phyloP scores from a whole-genome alignment of 2,329 filamentous ascomycete genomes.

The Ampelomyces quisqualis region DNA sequence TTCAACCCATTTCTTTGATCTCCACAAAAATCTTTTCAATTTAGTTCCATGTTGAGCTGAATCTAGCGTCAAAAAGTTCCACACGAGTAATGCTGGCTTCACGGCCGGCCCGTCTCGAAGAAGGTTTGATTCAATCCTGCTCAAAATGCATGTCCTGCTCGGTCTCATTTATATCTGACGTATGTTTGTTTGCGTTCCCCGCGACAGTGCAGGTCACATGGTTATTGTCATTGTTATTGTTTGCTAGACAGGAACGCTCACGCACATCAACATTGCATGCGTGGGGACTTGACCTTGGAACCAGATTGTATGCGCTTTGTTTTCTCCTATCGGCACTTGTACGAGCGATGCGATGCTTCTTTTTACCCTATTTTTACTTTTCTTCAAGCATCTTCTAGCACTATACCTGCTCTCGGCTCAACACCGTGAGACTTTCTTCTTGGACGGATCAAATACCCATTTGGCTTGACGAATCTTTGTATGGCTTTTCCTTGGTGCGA shows the following conservation, averaged over 20 bases:
- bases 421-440: slow-evolving; percentile 17
- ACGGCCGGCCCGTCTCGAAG: slow-evolving; percentile 6
- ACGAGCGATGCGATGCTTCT: slow-evolving; percentile 4
- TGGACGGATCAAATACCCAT: slow-evolving; percentile 34
- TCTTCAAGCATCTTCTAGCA: slow-evolving; percentile 16
- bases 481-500: slow-evolving; percentile 1
- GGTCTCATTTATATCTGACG: slow-evolving; percentile 18
- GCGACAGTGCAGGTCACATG: slow-evolving; percentile 40
- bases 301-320: slow-evolving; percentile 18
- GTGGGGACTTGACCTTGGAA: slow-evolving; percentile 19
- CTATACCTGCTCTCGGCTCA: slow-evolving; percentile 31
- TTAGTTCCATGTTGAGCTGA: slow-evolving; percentile 8
- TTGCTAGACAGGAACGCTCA: slow-evolving; percentile 43
- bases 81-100: slow-evolving; percentile 8
- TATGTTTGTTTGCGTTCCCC: slow-evolving; percentile 26
- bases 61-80: slow-evolving; percentile 22
- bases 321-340: neutral
- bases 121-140: slow-evolving; percentile 21
- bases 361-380: slow-evolving; percentile 6
- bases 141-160: slow-evolving; percentile 19
- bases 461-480: slow-evolving; percentile 12
- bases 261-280: slow-evolving; percentile 36
- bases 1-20: slow-evolving; percentile 3
- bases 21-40: slow-evolving; percentile 6
- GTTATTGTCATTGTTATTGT: slow-evolving; percentile 37